phyloP scores from a whole-genome alignment of 805 yeast genomes.

The Sporopachydermia lactativora region DNA sequence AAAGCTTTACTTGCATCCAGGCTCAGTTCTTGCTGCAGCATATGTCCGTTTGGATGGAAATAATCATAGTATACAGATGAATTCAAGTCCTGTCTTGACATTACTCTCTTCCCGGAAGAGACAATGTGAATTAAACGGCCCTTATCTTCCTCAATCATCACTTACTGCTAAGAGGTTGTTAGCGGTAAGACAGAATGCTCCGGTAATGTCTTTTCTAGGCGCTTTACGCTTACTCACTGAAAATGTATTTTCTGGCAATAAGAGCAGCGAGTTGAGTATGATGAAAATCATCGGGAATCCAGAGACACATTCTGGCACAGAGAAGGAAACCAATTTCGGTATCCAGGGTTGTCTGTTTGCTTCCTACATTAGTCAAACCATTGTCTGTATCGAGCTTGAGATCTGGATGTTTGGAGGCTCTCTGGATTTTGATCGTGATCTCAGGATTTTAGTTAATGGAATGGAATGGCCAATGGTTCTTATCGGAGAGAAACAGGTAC shows the following conservation, averaged over 20 bases:
- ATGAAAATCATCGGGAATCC: no score
- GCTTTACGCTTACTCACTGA: neutral
- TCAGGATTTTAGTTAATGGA: constrained; percentile 35
- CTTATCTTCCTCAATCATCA: neutral
- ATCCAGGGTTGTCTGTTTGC: neutral
- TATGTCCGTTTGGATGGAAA: neutral
- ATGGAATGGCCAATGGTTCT: constrained; percentile 56
- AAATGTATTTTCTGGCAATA: neutral
- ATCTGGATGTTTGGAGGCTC: constrained; percentile 2
- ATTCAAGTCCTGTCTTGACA: neutral
- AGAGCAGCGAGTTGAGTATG: no score
- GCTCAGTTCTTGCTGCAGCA: neutral
- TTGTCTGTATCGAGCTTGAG: constrained; percentile 2
- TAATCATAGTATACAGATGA: neutral
- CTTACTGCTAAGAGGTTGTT: neutral
- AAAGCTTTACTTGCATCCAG: neutral
- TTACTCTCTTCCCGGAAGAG: neutral
- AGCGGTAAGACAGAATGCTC: neutral
- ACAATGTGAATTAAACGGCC: neutral
- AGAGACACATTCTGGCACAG: neutral
- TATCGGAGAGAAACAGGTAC: constrained; percentile 33
- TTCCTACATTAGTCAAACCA: neutral
- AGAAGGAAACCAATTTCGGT: neutral
- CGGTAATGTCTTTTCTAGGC: neutral
- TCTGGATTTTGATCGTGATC: neutral